phyloP scores from a whole-genome alignment of 345 rosid genomes.

The Sisymbrium altissimum region DNA sequence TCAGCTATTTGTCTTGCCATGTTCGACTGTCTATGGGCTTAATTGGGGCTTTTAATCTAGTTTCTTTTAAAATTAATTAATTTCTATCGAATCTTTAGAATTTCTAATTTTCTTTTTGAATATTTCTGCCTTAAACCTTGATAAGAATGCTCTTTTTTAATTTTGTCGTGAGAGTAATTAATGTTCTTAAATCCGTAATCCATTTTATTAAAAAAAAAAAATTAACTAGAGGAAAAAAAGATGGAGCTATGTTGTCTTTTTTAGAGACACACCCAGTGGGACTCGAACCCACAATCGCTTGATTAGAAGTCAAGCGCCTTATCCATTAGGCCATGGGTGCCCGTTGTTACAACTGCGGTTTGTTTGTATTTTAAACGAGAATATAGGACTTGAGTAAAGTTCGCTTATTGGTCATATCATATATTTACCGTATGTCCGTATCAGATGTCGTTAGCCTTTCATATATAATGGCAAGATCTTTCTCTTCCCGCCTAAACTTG shows the following conservation, averaged over 20 bases:
- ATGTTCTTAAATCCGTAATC: neutral
- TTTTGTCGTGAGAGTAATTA: neutral
- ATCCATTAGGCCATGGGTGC: constrained; percentile 42
- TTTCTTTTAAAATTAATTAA: neutral
- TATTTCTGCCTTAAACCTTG: neutral
- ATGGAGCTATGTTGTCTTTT: no score
- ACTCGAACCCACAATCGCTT: constrained; percentile 38
- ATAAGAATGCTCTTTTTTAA: neutral
- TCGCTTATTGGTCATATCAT: neutral
- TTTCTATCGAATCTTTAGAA: neutral
- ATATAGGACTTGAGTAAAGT: no score
- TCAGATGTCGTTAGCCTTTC: neutral
- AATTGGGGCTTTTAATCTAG: neutral
- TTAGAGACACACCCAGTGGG: constrained; percentile 28
- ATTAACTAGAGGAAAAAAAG: no score
- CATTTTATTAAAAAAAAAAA: neutral
- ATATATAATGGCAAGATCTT: constrained; percentile 1
- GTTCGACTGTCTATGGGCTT: no score
- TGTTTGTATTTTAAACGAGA: no score
- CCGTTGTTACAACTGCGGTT: neutral
- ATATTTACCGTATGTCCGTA: neutral
- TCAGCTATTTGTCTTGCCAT: no score
- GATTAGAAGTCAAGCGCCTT: constrained; percentile 41
- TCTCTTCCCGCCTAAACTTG: constrained; percentile 12
- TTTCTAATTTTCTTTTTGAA: neutral